These are phyloP conservation scores for Leishmania aethiopica DNA, from an alignment of 208 protist species.

Conservation along the genomic window DNA sequence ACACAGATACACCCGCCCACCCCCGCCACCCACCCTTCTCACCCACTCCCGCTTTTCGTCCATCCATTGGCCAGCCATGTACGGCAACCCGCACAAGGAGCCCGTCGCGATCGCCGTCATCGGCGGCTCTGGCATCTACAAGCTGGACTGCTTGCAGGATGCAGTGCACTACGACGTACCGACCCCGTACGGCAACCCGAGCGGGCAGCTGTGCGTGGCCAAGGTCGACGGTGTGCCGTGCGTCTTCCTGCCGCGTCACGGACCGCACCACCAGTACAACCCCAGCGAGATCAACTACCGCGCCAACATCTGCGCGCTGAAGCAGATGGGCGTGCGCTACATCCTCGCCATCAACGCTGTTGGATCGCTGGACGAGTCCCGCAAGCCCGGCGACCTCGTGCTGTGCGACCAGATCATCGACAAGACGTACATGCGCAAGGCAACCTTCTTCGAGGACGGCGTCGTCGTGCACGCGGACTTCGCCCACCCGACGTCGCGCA, in stretches of 20 bases:
- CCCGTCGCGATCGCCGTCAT: conserved; percentile 79
- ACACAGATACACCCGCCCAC: conserved; percentile 2
- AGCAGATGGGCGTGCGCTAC: conserved; percentile 86
- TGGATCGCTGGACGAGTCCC: conserved; percentile 79
- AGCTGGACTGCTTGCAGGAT: conserved; percentile 60
- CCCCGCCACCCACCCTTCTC: not conserved
- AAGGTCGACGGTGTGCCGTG: conserved; percentile 54
- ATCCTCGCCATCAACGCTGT: conserved; percentile 88
- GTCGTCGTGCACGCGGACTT: conserved; percentile 86
- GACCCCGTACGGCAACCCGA: conserved; percentile 89
- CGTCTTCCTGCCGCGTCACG: conserved; percentile 91
- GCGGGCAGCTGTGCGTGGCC: conserved; percentile 66
- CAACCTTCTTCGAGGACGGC: conserved; percentile 88
- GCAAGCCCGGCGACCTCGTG: conserved; percentile 85
- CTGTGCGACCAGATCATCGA: conserved; percentile 92
- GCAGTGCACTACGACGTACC: conserved; percentile 60
- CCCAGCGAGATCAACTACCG: conserved; percentile 91
- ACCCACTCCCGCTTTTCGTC: not conserved
- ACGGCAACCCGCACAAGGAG: conserved; percentile 54
- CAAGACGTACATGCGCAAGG: conserved; percentile 61
- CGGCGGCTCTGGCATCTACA: conserved; percentile 88
- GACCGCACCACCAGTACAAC: conserved; percentile 65
- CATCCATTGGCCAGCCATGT: conserved; percentile 10
- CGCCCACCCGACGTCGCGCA: conserved; percentile 72
- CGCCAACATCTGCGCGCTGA: conserved; percentile 93